Evolutionary conservation across 1,139 yeast species (phyloP).

Genomic region (Hansenula sp.): DNA sequence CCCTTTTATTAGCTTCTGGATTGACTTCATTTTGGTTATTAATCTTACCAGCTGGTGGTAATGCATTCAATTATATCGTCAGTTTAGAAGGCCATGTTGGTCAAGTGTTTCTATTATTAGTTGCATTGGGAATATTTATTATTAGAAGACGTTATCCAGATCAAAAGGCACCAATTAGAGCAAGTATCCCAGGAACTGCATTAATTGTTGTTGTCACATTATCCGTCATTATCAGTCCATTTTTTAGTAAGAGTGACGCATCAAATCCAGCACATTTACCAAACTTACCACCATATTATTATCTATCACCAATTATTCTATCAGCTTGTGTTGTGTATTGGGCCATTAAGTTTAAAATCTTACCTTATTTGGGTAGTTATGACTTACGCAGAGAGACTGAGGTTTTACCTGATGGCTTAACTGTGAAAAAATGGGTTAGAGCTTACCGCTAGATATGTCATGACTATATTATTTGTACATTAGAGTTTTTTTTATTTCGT

Average conservation of each 20-base stretch:
- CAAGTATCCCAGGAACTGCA: slow-evolving; percentile 41
- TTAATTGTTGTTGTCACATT: slow-evolving; percentile 37
- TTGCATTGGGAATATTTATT: slow-evolving; percentile 50
- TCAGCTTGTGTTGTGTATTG: slow-evolving; percentile 40
- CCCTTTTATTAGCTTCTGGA: slow-evolving; percentile 31
- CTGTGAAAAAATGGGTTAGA: slow-evolving; percentile 50
- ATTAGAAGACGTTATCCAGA: slow-evolving; percentile 44
- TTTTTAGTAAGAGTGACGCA: slow-evolving; percentile 37
- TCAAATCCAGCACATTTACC: slow-evolving; percentile 29
- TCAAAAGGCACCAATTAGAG: slow-evolving; percentile 44
- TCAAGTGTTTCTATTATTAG: slow-evolving; percentile 44
- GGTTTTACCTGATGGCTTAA: slow-evolving; percentile 50
- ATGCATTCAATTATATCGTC: slow-evolving; percentile 53
- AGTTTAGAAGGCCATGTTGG: slow-evolving; percentile 56
- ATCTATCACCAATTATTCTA: slow-evolving; percentile 34
- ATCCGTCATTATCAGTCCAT: slow-evolving; percentile 45
- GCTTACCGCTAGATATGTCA: slow-evolving; percentile 9
- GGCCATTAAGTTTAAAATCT: slow-evolving; percentile 40
- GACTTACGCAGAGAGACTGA: slow-evolving; percentile 35
- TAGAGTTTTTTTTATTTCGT: too few species aligned
- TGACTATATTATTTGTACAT: too few species aligned
- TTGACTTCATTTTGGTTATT: slow-evolving; percentile 36
- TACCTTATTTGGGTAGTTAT: slow-evolving; percentile 44
- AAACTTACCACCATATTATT: slow-evolving; percentile 49
- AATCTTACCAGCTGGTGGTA: slow-evolving; percentile 45